Conservation (phyloP, 2,329 filamentous ascomycete genomes). For the Bretziella fagacearum region DNA sequence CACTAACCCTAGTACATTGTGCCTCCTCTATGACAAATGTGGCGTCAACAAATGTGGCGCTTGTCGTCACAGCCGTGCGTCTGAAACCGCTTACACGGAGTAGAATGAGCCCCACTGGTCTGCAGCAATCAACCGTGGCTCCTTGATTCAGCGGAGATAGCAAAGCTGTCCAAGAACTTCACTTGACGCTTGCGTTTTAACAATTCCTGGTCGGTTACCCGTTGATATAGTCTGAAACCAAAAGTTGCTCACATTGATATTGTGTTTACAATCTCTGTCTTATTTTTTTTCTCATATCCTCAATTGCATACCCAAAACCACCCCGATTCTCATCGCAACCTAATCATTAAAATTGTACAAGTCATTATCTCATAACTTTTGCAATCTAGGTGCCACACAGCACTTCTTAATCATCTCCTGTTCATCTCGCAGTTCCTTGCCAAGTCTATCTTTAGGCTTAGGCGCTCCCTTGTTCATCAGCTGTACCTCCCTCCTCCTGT, state of each 20-base stretch:
- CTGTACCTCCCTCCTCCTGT: neutral
- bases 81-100: constrained; percentile 2
- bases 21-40: too few relatives aligned
- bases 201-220: too few relatives aligned
- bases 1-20: too few relatives aligned
- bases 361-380: neutral
- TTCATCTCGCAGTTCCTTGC: neutral
- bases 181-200: too few relatives aligned
- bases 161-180: neutral
- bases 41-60: too few relatives aligned
- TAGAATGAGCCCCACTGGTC: neutral
- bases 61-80: neutral
- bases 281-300: too few relatives aligned
- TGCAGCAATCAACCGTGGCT: constrained; percentile 1
- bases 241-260: too few relatives aligned
- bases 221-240: neutral
- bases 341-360: neutral
- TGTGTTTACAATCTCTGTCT: too few relatives aligned
- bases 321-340: neutral
- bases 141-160: neutral
- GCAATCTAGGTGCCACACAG: neutral
- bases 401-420: neutral
- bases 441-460: neutral
- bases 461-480: neutral
- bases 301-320: neutral